These are phyloP conservation scores for Lachancea quebecensis DNA, from an alignment of 805 yeast genomes.

Conservation along the genomic window DNA sequence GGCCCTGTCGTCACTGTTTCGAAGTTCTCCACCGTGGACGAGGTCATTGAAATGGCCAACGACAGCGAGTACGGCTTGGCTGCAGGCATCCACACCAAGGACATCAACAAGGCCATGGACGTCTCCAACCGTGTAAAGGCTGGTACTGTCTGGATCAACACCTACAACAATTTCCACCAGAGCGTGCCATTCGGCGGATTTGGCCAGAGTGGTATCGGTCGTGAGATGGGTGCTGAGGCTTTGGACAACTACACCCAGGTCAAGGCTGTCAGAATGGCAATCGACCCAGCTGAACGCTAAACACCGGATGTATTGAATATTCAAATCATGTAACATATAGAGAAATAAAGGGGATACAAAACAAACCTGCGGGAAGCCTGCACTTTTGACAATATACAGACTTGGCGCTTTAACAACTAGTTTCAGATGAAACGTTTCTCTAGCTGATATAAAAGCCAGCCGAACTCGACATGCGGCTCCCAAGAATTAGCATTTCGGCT, in stretches of 20 bases:
- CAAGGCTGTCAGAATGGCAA: constrained; percentile 72
- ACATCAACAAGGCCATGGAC: constrained; percentile 56
- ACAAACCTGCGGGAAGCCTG: not conserved
- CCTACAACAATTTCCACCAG: constrained; percentile 78
- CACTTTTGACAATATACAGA: too few species aligned
- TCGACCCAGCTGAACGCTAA: constrained; percentile 26
- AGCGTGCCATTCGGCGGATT: constrained; percentile 90
- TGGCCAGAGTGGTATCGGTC: constrained; percentile 81
- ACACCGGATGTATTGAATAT: not conserved
- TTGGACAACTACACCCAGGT: constrained; percentile 73
- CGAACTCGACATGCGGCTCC: too few species aligned
- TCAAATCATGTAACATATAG: not conserved
- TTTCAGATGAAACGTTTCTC: too few species aligned
- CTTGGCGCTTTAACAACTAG: too few species aligned
- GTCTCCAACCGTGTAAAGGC: constrained; percentile 63
- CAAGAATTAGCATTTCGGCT: too few species aligned
- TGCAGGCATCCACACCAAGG: constrained; percentile 76
- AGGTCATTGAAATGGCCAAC: constrained; percentile 68
- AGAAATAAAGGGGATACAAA: not conserved
- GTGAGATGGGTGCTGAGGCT: constrained; percentile 88
- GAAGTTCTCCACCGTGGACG: constrained; percentile 67
- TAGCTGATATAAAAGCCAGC: too few species aligned
- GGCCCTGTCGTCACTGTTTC: constrained; percentile 81
- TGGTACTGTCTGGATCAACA: constrained; percentile 80
- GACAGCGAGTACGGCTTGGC: constrained; percentile 78